Conservation (phyloP, 208 protist genomes). For the Trypanosoma boissoni region DNA sequence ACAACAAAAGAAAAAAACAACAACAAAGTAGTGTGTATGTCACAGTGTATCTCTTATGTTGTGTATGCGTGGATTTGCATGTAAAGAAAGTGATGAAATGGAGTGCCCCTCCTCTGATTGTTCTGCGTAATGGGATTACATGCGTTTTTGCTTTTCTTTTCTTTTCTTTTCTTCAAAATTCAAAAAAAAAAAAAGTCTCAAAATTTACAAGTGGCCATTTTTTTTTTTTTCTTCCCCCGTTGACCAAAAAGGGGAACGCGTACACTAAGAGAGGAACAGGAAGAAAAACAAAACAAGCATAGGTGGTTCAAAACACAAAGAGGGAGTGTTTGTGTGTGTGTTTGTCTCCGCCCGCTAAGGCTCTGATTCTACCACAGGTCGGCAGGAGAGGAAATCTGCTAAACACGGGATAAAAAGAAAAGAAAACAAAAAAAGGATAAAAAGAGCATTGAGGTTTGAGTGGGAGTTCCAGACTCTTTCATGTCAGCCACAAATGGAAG, state of each 20-base stretch:
- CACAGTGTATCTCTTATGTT: too few relatives aligned
- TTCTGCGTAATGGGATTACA: too few relatives aligned
- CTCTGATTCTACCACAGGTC: too few relatives aligned
- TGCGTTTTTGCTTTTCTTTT: not conserved
- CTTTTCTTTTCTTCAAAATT: slow-evolving; percentile 4
- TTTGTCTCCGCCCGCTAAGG: too few relatives aligned
- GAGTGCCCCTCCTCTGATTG: too few relatives aligned
- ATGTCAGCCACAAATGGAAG: not conserved
- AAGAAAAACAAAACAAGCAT: too few relatives aligned
- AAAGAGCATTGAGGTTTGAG: not conserved
- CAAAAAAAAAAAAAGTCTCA: not conserved
- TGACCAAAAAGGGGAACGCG: too few relatives aligned
- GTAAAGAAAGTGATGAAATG: too few relatives aligned
- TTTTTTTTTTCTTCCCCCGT: not conserved
- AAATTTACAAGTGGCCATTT: not conserved
- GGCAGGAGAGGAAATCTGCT: too few relatives aligned
- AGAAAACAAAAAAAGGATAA: slow-evolving; percentile 7
- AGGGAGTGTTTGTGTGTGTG: too few relatives aligned
- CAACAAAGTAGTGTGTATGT: not conserved
- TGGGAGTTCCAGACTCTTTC: not conserved
- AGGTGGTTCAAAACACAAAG: slow-evolving; percentile 3
- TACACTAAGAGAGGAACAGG: too few relatives aligned
- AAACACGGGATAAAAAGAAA: not conserved
- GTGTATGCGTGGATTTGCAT: too few relatives aligned
- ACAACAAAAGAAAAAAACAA: not conserved